Conservation (phyloP, 2,329 filamentous ascomycete species). For the Pestalotiopsis sp. region DNA sequence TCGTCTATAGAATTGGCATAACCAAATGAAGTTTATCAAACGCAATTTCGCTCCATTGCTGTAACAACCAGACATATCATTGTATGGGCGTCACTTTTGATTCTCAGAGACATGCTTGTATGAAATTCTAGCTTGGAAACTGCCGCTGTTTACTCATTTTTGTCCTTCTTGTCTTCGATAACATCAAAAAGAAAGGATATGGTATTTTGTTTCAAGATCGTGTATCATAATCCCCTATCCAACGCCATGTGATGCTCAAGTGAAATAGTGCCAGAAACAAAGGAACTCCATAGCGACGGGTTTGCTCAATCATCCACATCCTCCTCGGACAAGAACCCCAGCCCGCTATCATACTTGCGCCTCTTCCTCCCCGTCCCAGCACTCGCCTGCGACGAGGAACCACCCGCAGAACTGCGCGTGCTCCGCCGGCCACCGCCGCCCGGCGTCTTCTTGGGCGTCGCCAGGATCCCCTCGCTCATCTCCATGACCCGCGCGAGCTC, state of each 20-base stretch:
- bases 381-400: constrained; percentile 3
- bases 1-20: no score
- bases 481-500: constrained; percentile 52
- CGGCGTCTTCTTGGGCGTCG: constrained; percentile 28
- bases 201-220: not conserved
- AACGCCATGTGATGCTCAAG: not conserved
- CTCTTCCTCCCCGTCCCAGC: constrained; percentile 39
- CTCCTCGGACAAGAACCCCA: constrained; percentile 59
- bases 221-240: no score
- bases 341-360: constrained; percentile 55
- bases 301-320: constrained; percentile 29
- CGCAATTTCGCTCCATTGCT: no score
- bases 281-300: not conserved
- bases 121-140: no score
- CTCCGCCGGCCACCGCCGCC: constrained; percentile 7
- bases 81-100: no score
- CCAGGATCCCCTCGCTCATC: constrained; percentile 48
- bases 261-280: not conserved
- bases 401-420: constrained; percentile 20
- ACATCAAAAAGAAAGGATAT: not conserved
- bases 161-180: not conserved
- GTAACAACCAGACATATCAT: no score
- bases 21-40: no score
- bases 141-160: no score
- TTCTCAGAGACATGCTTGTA: no score